phyloP scores from a whole-genome alignment of 345 rosid genomes.

The Gossypium rotundifolium region DNA sequence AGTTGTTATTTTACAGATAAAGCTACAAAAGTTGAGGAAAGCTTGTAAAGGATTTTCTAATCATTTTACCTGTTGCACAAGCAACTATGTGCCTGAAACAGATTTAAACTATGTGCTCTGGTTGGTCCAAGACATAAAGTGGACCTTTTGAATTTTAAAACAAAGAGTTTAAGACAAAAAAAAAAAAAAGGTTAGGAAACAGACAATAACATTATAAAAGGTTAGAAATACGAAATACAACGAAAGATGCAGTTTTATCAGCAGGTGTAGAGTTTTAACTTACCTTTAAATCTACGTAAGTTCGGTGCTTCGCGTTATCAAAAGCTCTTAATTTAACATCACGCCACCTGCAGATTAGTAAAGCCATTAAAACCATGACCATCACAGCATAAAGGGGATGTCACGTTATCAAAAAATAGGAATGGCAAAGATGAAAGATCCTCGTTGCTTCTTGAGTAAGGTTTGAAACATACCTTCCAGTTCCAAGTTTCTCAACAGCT shows the following conservation, averaged over 20 bases:
- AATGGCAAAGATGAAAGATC: neutral
- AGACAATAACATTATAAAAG: constrained; percentile 1
- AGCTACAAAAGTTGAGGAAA: constrained; percentile 11
- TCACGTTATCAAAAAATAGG: neutral
- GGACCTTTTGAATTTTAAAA: constrained; percentile 10
- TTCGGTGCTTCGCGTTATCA: constrained; percentile 85
- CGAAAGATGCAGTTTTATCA: neutral
- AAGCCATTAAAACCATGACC: neutral
- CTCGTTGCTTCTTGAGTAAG: neutral
- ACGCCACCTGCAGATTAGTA: constrained; percentile 67
- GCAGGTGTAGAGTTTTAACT: neutral
- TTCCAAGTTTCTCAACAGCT: constrained; percentile 97
- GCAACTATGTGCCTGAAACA: constrained; percentile 16
- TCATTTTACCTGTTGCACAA: constrained; percentile 33
- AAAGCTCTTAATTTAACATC: constrained; percentile 90
- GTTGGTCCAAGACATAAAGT: constrained; percentile 18
- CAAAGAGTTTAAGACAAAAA: neutral
- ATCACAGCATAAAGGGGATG: neutral
- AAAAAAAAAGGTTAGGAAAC: neutral
- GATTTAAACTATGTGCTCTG: constrained; percentile 13
- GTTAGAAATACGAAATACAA: neutral
- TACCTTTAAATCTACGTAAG: constrained; percentile 94
- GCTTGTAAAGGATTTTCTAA: neutral
- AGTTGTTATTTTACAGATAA: constrained; percentile 13
- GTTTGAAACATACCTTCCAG: constrained; percentile 66